Evolutionary conservation across 108 stramenopile species (phyloP).

Genomic region (Fragilariopsis cylindrus): DNA sequence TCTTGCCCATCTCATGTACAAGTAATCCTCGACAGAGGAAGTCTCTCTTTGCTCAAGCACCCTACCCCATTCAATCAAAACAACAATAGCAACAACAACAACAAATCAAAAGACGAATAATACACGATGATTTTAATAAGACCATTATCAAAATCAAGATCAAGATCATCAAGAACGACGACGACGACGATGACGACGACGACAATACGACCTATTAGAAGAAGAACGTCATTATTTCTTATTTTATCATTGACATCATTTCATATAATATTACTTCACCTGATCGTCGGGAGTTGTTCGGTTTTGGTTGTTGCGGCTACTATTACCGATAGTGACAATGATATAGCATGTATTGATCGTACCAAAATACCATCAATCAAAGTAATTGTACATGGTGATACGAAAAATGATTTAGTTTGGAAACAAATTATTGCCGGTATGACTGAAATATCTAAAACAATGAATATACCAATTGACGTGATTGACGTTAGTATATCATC

Average conservation of each 20-base stretch:
- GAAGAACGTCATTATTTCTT: background rate
- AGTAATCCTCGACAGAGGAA: too few relatives aligned
- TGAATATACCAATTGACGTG: background rate
- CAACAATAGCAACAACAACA: too few relatives aligned
- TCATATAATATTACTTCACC: background rate
- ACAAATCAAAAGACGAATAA: too few relatives aligned
- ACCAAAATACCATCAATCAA: background rate
- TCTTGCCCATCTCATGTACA: too few relatives aligned
- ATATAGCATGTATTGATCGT: background rate
- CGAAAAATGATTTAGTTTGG: constrained; percentile 12
- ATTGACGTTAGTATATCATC: too few relatives aligned
- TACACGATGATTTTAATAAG: too few relatives aligned
- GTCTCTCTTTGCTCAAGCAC: too few relatives aligned
- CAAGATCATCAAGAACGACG: too few relatives aligned
- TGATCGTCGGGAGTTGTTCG: background rate
- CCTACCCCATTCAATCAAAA: too few relatives aligned
- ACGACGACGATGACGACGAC: too few relatives aligned
- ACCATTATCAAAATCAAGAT: too few relatives aligned
- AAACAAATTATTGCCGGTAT: background rate
- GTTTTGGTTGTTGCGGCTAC: background rate
- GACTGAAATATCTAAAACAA: background rate
- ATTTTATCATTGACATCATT: background rate
- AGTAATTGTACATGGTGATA: constrained; percentile 9
- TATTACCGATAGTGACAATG: background rate
- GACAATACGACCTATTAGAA: background rate